These are phyloP conservation scores for Puccinia horiana DNA, from an alignment of 1,284 basidiomycete genomes.

Conservation along the genomic window DNA sequence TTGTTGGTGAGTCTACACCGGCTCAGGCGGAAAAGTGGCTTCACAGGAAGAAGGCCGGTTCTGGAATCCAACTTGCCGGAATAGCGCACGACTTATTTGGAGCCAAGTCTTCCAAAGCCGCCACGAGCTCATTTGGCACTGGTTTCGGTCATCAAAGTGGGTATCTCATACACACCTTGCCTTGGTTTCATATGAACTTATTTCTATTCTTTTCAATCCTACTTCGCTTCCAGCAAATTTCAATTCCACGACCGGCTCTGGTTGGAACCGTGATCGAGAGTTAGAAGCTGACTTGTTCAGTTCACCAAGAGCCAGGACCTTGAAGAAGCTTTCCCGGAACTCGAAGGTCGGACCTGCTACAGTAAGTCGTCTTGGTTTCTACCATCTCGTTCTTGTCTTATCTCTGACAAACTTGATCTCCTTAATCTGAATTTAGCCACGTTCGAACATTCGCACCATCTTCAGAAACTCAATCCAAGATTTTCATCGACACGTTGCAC, in stretches of 20 bases:
- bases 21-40: slow-evolving; percentile 27
- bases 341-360: background rate
- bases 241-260: background rate
- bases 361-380: background rate
- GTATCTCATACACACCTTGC: background rate
- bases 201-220: background rate
- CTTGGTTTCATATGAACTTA: background rate
- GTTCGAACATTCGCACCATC: background rate
- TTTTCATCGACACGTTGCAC: background rate
- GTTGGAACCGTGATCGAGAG: slow-evolving; percentile 39
- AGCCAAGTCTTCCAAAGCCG: slow-evolving; percentile 21
- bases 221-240: background rate
- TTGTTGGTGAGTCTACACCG: slow-evolving; percentile 38
- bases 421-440: background rate
- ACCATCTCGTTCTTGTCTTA: background rate
- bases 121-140: background rate
- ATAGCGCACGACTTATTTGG: slow-evolving; percentile 47
- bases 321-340: slow-evolving; percentile 13
- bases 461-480: slow-evolving; percentile 38
- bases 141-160: background rate
- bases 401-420: background rate
- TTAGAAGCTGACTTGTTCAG: slow-evolving; percentile 42
- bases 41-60: slow-evolving; percentile 20
- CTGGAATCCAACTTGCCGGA: slow-evolving; percentile 18
- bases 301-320: slow-evolving; percentile 3